Evolutionary conservation across 257 asterid species (phyloP), one percentile per base, ranked within the genome.

Genomic region (Nicotiana attenuata): DNA sequence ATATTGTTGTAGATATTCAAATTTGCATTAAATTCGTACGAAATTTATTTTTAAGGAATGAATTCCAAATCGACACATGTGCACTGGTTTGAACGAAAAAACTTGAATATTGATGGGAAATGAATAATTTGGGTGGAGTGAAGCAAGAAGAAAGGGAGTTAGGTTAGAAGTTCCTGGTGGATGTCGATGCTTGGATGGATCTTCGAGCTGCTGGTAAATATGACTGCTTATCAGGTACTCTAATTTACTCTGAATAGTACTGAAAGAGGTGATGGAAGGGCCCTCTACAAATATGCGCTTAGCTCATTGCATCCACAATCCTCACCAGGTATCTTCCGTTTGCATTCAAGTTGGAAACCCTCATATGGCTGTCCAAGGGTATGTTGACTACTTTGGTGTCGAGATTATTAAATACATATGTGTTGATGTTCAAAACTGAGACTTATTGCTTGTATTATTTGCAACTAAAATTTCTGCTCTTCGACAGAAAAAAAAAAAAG

Each of bases 171-270:
- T 95, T 95, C 87, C 35, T 90, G 88, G 83, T 95, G 55, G 99
- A 95, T 68, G 86, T 95, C 4, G 99, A 95, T 88, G 98, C 93
- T 77, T 95, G 98, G 97, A 92, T 86, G 93, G 97, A 93, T 91
- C 97, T 95, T 80, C 88, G 68, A 86, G 68, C 92, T 65, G 96
- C 98, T 5, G 97, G 33, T 33, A 33, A 33, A 33, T 33, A 1
- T 33, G 1, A 33, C 38, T 33, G 38, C 38, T 31, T 31, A 97
- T n/a, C 90, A 7, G 99, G 93, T 82, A 92, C 98, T 61, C 29
- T 93, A 85, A 95, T 98, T 85, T 93, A 93, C 41, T 90, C 97
- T 31, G 97, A 82, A 85, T 93, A 73, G 97, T 87, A 29, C 35
- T 31, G 47, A 91, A 83, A 88, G 97, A 92, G 33, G 88, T 96